Conservation (phyloP, 2,329 filamentous ascomycete species). For the Cladosporium sp. region DNA sequence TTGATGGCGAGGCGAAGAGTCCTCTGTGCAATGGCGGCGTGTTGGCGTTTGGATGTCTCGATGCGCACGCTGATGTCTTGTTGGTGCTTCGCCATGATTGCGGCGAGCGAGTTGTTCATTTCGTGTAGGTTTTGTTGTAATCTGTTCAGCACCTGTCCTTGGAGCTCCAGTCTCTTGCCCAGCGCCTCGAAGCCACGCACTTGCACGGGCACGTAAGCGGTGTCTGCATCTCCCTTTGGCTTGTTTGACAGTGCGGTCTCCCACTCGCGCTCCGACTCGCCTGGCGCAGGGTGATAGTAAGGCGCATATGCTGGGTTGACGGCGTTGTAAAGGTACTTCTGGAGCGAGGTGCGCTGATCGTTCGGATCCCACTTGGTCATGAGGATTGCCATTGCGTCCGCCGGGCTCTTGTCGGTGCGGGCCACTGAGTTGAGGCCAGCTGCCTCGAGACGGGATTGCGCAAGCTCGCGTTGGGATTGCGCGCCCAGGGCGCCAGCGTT, state of each 20-base stretch:
- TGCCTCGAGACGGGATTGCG: constrained; percentile 24
- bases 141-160: constrained; percentile 68
- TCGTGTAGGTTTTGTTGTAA: constrained; percentile 75
- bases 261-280: constrained; percentile 78
- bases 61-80: constrained; percentile 74
- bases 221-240: constrained; percentile 55
- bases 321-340: constrained; percentile 85
- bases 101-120: constrained; percentile 73
- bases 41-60: constrained; percentile 70
- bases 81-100: constrained; percentile 75
- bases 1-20: constrained; percentile 75
- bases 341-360: constrained; percentile 70
- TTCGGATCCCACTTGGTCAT: constrained; percentile 73
- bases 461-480: constrained; percentile 33
- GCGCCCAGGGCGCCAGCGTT: constrained; percentile 28
- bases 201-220: constrained; percentile 75
- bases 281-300: constrained; percentile 69
- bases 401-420: constrained; percentile 67
- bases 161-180: constrained; percentile 70
- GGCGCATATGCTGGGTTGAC: constrained; percentile 74
- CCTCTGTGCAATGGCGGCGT: constrained; percentile 71
- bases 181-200: constrained; percentile 73
- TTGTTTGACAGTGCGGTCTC: constrained; percentile 81
- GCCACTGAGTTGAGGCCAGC: constrained; percentile 27
- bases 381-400: constrained; percentile 72